Evolutionary conservation across 768 basidiomycete species (phyloP), one percentile per base, ranked within the genome.

Genomic region (Leucosporidium scottii): DNA sequence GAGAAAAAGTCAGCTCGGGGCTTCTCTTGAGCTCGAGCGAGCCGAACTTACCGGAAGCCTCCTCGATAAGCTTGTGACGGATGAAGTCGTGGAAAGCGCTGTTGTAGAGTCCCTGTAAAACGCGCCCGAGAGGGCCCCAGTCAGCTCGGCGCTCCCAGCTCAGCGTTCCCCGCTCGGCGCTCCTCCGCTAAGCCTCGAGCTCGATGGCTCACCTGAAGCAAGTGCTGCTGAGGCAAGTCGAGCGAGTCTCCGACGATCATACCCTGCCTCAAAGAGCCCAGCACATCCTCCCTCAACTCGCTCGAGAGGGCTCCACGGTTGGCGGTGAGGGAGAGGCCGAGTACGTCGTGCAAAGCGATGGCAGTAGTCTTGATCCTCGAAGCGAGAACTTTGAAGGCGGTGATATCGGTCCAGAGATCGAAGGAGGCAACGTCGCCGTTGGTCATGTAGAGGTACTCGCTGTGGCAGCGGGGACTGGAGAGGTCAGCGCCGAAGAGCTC

Each of bases 31-130:
- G 15, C 28, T 21, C 18, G 10, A 13, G 18, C 55, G 34, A 57
- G 10, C 12, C 20, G 1, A 57, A 30, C 55, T 8, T 8, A 36
- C 55, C 55, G 13, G 56, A 34, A n/a, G 56, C 56, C 31, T 36
- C 56, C 23, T 57, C 56, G 56, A 57, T 57, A 20, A 57, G 30
- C 23, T 57, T 57, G 56, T 57, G 34, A 28, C 34, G 28, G 20
- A 57, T 28, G 56, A 57, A 53, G 51, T 44, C 39, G 39, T 44
- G 39, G 39, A 44, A 44, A 44, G 39, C 39, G 39, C 39, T 44
- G 39, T 44, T 44, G 39, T 44, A 44, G 39, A 44, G 39, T 8
- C 39, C 39, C 39, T 44, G 39, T 15, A 44, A 15, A 6, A 44
- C 13, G 39, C 6, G 39, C 7, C 8, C 2, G 39, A 34, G 34